These are phyloP conservation scores for Cicer yamashitae DNA, from an alignment of 306 rosid species.

Conservation along the genomic window DNA sequence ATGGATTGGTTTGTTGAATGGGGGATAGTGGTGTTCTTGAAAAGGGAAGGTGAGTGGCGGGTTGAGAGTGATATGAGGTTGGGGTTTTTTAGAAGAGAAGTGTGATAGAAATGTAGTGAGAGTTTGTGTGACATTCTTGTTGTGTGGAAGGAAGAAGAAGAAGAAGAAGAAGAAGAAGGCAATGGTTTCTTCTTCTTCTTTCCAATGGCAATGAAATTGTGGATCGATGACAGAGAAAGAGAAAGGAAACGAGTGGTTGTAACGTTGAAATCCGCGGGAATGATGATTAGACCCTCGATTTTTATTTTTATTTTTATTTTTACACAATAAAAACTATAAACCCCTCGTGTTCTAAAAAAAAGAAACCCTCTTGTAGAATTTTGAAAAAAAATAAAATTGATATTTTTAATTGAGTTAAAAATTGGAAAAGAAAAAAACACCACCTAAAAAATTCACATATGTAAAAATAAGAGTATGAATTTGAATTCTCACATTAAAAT, in stretches of 20 bases:
- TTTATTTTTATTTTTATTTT: no score
- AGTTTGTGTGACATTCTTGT: conserved; percentile 49
- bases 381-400: no score
- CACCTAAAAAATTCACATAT: no score
- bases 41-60: conserved; percentile 41
- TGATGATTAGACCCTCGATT: background rate
- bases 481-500: no score
- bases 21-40: background rate
- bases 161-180: background rate
- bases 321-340: no score
- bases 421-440: no score
- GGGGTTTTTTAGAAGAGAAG: conserved; percentile 44
- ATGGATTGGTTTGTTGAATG: conserved; percentile 42
- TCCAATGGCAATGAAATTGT: no score
- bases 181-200: background rate
- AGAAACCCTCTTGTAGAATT: no score
- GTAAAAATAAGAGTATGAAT: no score
- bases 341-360: no score
- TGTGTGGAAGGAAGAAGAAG: conserved; percentile 2
- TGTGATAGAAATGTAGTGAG: conserved; percentile 25
- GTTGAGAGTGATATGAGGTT: conserved; percentile 21
- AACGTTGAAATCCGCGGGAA: conserved; percentile 31
- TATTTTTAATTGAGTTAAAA: no score
- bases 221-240: background rate
- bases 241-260: conserved; percentile 21